phyloP scores from a whole-genome alignment of 371 early-diverging fungal genomes.

The Apophysomyces elegans region DNA sequence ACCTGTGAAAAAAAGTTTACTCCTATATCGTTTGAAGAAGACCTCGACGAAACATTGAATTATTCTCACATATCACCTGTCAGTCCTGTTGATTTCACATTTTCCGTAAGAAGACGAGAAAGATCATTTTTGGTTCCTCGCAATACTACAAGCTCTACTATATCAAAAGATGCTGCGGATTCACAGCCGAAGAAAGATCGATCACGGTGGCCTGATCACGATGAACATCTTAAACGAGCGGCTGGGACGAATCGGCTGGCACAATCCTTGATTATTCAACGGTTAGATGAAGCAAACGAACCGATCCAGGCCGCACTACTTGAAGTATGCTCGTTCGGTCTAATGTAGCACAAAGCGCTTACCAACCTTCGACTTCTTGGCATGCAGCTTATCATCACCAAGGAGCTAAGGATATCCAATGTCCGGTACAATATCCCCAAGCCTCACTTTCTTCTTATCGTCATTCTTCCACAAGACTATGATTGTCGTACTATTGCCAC shows the following conservation, averaged over 20 bases:
- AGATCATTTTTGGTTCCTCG: conserved; percentile 11
- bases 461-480: conserved; percentile 37
- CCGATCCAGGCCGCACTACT: conserved; percentile 51
- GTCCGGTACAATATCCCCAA: conserved; percentile 57
- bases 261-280: conserved; percentile 52
- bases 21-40: conserved; percentile 17
- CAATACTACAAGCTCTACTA: conserved; percentile 15
- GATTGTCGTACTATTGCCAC: conserved; percentile 30
- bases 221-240: conserved; percentile 24
- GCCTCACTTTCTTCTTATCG: conserved; percentile 48
- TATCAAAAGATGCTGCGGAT: conserved; percentile 13
- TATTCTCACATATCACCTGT: conserved; percentile 23
- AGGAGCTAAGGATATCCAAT: conserved; percentile 52
- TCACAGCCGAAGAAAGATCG: conserved; percentile 14
- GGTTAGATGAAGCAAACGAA: conserved; percentile 47
- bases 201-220: conserved; percentile 22
- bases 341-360: too few species aligned
- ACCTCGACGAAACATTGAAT: conserved; percentile 6
- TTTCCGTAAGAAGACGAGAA: conserved; percentile 23
- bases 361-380: too few species aligned
- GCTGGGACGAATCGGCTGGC: conserved; percentile 30
- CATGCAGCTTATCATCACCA: conserved; percentile 47
- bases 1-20: not conserved
- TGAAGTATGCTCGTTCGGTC: conserved; percentile 32
- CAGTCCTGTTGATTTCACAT: conserved; percentile 51